Percentiles rank a stretch among this genome's conserved stretches.
These are phyloP conservation scores for Ogataea kodamae DNA, from an alignment of 805 yeast species.

Conservation along the genomic window DNA sequence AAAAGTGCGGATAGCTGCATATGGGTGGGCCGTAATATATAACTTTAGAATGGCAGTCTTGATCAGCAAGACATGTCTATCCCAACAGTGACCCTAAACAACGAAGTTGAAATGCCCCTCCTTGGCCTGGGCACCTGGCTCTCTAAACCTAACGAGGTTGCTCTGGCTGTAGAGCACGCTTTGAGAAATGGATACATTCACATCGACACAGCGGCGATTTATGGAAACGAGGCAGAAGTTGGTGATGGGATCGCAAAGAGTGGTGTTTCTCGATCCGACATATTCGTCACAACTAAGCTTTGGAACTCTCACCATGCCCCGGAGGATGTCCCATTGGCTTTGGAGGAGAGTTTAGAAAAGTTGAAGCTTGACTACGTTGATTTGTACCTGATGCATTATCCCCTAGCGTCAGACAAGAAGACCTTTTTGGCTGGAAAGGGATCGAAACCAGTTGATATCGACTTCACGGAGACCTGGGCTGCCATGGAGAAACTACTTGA, in stretches of 20 bases:
- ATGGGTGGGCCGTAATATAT: slow-evolving; percentile 3
- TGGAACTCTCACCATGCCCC: slow-evolving; percentile 41
- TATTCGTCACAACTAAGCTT: slow-evolving; percentile 63
- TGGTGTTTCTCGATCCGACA: slow-evolving; percentile 44
- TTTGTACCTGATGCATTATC: slow-evolving; percentile 68
- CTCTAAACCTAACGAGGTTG: slow-evolving; percentile 45
- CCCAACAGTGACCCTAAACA: slow-evolving; percentile 10
- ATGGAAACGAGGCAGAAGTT: slow-evolving; percentile 59
- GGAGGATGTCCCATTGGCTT: slow-evolving; percentile 41
- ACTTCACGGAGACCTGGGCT: slow-evolving; percentile 60
- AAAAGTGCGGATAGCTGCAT: neutral
- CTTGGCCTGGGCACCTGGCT: slow-evolving; percentile 26
- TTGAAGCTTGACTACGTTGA: slow-evolving; percentile 62
- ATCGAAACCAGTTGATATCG: slow-evolving; percentile 36
- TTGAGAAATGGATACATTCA: slow-evolving; percentile 67
- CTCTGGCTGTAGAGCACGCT: slow-evolving; percentile 57
- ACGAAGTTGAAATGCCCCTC: slow-evolving; percentile 13
- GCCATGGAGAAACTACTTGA: slow-evolving; percentile 56
- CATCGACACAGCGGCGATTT: slow-evolving; percentile 72
- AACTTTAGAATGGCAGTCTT: too few relatives aligned
- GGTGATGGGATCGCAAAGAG: slow-evolving; percentile 51
- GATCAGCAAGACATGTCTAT: slow-evolving; percentile 6
- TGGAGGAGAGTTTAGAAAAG: slow-evolving; percentile 47
- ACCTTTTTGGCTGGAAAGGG: slow-evolving; percentile 33
- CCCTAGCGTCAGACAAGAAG: slow-evolving; percentile 41